Base-by-base conservation (phyloP, 1,139 yeast species). In the Geotrichum fermentans region DNA sequence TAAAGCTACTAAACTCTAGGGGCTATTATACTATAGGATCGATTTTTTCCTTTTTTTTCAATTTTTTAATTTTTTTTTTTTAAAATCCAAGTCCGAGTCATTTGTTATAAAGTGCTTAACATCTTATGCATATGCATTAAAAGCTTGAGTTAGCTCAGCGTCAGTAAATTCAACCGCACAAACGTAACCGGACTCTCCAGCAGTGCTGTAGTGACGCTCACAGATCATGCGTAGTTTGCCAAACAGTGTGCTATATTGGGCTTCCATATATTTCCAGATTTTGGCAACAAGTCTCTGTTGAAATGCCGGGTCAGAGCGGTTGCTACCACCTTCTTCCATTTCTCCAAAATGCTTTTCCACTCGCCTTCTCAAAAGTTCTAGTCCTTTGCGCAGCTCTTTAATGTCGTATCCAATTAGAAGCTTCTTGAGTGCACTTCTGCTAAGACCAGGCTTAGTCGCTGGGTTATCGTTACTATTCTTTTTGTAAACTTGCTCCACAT, bases 361-460 rank as follows among this genome's bases (percentile, higher is more conserved):
- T 39, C 80, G 77, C 49, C 70, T 70, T 49, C 78, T 75, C 33
- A 87, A 70, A 26, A 76, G 78, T 13, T 73, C 74, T 2, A 83
- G 79, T 38, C 82, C 78, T 32, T 68, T 65, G 22, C 73, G 67
- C 29, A 89, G 68, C 48, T 84, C 94, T 52, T 74, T 76, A 2
- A 75, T 65, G 11, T 84, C 79, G 59, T 80, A 81, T 2, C 74
- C 73, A 1, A 74, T 63, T 34, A 84, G 64, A 18, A 85, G 70
- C 34, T 82, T 75, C 55, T 75, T 78, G 52, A 87, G 69, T 21
- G 78, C 74, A 45, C 79, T 74, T 58, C 76, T 75, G 54, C 79
- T 81, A 57, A 80, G 82, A 22, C 83, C 81, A 56, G 82, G 83
- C 54, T 83, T 79, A 55, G 73, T 76, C 1, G 82, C 74, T 2